Conservation (phyloP, 2,329 filamentous ascomycete genomes). For the Chrysoporthe deuterocubensis region DNA sequence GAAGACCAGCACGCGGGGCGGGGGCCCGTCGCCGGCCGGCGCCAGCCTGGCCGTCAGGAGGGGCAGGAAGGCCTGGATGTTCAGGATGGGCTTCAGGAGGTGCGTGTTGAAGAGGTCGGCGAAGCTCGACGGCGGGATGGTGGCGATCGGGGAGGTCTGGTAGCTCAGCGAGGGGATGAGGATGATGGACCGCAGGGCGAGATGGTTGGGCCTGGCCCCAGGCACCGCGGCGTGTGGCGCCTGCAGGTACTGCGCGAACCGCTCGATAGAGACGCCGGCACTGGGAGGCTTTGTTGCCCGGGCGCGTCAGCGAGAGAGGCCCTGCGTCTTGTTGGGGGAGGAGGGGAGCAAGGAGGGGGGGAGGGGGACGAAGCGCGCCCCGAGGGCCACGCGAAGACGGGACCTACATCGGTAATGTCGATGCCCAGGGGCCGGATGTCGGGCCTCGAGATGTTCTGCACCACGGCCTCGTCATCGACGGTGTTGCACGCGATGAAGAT, state of each 20-base stretch:
- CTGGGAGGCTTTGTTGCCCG: constrained; percentile 60
- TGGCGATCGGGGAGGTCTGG: constrained; percentile 81
- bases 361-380: no score
- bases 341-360: not conserved
- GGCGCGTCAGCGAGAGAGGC: constrained; percentile 16
- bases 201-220: constrained; percentile 74
- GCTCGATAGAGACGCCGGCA: constrained; percentile 70
- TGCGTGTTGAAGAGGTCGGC: constrained; percentile 92
- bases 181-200: constrained; percentile 79
- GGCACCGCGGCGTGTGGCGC: constrained; percentile 77
- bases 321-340: not conserved
- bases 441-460: constrained; percentile 74
- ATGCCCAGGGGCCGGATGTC: constrained; percentile 84
- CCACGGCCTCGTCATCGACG: constrained; percentile 80
- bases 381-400: not conserved
- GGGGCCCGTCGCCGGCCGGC: constrained; percentile 52
- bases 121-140: constrained; percentile 81
- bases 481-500: constrained; percentile 88
- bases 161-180: constrained; percentile 83
- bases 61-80: constrained; percentile 86
- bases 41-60: constrained; percentile 68
- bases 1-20: constrained; percentile 74
- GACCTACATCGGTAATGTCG: constrained; percentile 77
- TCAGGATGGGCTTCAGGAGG: constrained; percentile 85
- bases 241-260: constrained; percentile 73